A percentile compares a stretch with the other conserved stretches of the same genome.
Conservation (phyloP, 2,329 filamentous ascomycete genomes). For the Hymenoscyphus linearis region DNA sequence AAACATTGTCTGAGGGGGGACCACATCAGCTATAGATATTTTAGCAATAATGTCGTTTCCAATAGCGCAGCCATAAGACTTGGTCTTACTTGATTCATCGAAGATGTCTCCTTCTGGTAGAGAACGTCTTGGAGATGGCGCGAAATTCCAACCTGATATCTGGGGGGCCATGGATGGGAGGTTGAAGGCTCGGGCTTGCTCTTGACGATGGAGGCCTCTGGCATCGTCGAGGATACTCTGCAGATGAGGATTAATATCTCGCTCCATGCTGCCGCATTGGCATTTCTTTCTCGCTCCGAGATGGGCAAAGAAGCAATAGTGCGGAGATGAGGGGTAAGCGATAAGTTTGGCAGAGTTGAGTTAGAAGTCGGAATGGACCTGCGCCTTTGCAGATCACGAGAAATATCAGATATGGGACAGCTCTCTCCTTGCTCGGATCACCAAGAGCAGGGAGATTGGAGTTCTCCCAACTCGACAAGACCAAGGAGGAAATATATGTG, state of each 20-base stretch:
- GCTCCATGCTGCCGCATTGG: slow-evolving; percentile 13
- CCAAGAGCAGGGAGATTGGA: neutral
- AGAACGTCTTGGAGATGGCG: slow-evolving; percentile 7
- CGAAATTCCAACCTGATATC: slow-evolving; percentile 13
- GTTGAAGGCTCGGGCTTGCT: slow-evolving; percentile 4
- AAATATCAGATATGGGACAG: neutral
- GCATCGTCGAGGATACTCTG: slow-evolving; percentile 24
- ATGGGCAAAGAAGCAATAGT: neutral
- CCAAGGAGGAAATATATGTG: neutral
- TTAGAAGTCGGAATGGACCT: neutral
- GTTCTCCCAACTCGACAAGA: neutral
- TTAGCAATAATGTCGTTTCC: neutral
- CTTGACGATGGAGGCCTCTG: slow-evolving; percentile 6
- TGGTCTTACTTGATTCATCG: slow-evolving; percentile 13
- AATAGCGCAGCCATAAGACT: neutral
- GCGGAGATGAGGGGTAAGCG: neutral
- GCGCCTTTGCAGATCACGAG: neutral
- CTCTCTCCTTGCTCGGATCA: neutral
- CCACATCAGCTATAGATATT: neutral
- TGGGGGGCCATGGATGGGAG: slow-evolving; percentile 10
- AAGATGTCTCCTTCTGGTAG: slow-evolving; percentile 7
- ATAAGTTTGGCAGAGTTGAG: neutral
- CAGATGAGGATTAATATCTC: slow-evolving; percentile 17
- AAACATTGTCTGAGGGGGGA: neutral
- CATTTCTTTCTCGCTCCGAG: neutral